Base-by-base conservation (phyloP, 768 basidiomycete species). In the Naematelia encephala region DNA sequence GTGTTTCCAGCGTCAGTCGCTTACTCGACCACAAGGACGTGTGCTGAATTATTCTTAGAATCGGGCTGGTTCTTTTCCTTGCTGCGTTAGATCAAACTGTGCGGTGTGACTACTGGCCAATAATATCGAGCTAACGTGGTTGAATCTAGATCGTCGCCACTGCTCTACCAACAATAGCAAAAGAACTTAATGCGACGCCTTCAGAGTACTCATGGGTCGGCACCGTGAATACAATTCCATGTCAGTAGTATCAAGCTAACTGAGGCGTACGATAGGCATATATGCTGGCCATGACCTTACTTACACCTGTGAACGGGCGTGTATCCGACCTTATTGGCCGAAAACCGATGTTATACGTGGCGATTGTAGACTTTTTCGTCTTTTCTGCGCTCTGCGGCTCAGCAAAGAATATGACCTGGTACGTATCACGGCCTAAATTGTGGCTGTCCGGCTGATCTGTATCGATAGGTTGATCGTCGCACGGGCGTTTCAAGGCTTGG, bases 171-270 rank as follows among this genome's bases (percentile, higher is more conserved):
- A 70, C 67, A 2, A 72, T 72, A 12, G 68, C 71, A 12, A 60
- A 64, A 28, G 63, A 75, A 14, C 61, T 75, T 4, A 42, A 66
- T 42, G 67, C 71, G 1, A 57, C 67, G 2, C 68, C 72, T 1
- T 72, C 73, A 21, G 59, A 70, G 29, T 75, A 73, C 43, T 61
- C 60, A 3, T 75, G 74, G 74, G 67, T 75, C 49, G 74, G 69
- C 25, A 70, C 71, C 10, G 68, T 68, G 51, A 26, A 62, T 28
- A 12, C n/a, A 8, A n/a, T 19, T 59, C n/a, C 51, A 3, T 54
- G 2, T 51, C 27, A 29, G n/a, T 10, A 27, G 22, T 16, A 44
- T 21, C 5, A 44, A 48, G 34, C 16, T 11, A 26, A 21, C 22
- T 46, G 45, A 42, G 22, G 48, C 27, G 54, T 46, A 25, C 39